Base-by-base conservation (phyloP, 2,329 filamentous ascomycete genomes). In the Trichothecium sympodiale region DNA sequence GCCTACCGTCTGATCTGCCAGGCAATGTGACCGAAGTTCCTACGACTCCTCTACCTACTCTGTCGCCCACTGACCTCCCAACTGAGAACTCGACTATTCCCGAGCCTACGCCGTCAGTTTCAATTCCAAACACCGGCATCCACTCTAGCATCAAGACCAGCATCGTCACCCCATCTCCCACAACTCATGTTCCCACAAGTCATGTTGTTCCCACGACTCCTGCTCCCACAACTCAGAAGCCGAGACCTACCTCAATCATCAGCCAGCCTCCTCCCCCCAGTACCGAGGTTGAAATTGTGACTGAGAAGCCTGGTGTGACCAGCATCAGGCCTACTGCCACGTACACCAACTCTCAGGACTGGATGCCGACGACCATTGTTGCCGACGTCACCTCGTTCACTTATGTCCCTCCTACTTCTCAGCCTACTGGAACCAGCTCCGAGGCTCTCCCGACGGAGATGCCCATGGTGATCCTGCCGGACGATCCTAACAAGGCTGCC, bases 401-500 rank as follows among this genome's bases (percentile, higher is more conserved):
- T 4, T 59, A 49, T 28, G 39, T 43, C 3, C 38, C 46, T 2
- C 48, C 55, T 3, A 53, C 54, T 3, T 47, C 51, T 12, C 17
- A 39, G 4, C 46, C 56, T 6, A 57, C 61, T 9, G 62, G 62
- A 0, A 61, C 67, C 3, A 63, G 60, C 5, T 51, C 64, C 1
- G 69, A 67, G 14, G 67, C 68, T 16, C 63, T 86, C 36, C 80
- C 83, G 1, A 72, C 75, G 0, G 65, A 67, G 26, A 67, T 93
- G 39, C 87, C 87, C 15, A 76, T 75, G 49, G 72, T 83, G 30
- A 88, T 95, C 44, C 74, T 78, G 18, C 85, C 86, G 8, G 72
- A 76, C 29, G 67, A 71, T 38, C 67, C 71, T 33, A 64, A 67
- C 15, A 46, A 54, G 8, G 40, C 61, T 4, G 56, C 67, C 14